Evolutionary conservation across 176 grass and related monocot species (phyloP), one percentile per base, ranked within the genome.

Genomic region (Ensete ventricosum): DNA sequence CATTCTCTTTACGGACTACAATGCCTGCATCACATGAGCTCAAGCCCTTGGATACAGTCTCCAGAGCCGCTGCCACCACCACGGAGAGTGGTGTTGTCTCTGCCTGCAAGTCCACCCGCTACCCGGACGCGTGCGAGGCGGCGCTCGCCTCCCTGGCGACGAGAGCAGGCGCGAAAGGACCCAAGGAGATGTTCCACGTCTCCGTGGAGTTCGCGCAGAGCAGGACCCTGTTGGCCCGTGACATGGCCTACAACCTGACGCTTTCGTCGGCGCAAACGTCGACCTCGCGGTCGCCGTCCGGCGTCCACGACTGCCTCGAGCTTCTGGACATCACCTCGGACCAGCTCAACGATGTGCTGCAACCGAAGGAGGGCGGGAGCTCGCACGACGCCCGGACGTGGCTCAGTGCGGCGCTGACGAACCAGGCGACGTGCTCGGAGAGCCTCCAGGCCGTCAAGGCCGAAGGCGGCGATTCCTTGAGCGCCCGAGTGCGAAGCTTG

Each of bases 321-420:
- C 85, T 96, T 12, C 89, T 96, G 13, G 93, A 92, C 64, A 66
- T 86, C 72, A 92, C 78, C 76, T 49, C 88, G 78, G 24, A 49
- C 12, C 89, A 92, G 77, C 83, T 96, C 69, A 48, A 81, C 69
- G 85, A 82, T 83, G 73, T 91, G n/a, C 78, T 82, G 2, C 60
- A 72, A 0, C 64, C 19, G 1, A 14, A 53, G 11, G 51, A 55
- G 63, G 54, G 68, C 14, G 25, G 76, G 3, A 76, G 71, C 76
- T 75, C 51, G 1, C 72, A 87, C 62, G 87, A 87, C 27, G 76
- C 80, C 57, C 76, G 79, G 6, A 96, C 93, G 55, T 96, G 92
- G 92, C 82, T 96, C 75, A 92, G 92, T 64, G 89, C 92, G 13
- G 82, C 89, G 50, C 89, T 96, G 48, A 92, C 93, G 11, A 96